Evolutionary conservation across 148 eudicot species (phyloP).

Genomic region (Hydrangea macrophylla): DNA sequence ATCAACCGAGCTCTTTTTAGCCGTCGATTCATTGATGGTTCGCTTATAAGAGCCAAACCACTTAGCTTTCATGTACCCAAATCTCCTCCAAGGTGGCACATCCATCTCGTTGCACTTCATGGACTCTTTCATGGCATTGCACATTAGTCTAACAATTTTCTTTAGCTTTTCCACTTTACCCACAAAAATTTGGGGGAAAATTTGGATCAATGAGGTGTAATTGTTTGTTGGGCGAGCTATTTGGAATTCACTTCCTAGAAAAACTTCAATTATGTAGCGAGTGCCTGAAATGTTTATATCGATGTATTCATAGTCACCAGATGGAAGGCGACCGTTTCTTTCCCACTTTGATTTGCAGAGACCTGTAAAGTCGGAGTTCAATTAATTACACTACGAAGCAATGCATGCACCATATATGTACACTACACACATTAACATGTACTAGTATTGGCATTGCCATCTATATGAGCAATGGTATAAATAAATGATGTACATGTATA

Average conservation of each 20-base stretch:
- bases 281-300: slow-evolving; percentile 38
- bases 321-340: slow-evolving; percentile 38
- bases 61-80: slow-evolving; percentile 58
- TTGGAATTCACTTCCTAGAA: slow-evolving; percentile 43
- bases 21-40: slow-evolving; percentile 35
- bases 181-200: slow-evolving; percentile 45
- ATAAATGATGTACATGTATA: too few relatives aligned
- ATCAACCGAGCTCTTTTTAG: not conserved
- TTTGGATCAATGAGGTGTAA: slow-evolving; percentile 40
- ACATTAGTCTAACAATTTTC: slow-evolving; percentile 54
- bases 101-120: slow-evolving; percentile 41
- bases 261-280: slow-evolving; percentile 61
- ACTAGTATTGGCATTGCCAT: too few relatives aligned
- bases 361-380: slow-evolving; percentile 26
- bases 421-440: too few relatives aligned
- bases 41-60: slow-evolving; percentile 62
- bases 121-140: slow-evolving; percentile 53
- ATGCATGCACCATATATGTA: not conserved
- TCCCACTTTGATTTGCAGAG: slow-evolving; percentile 88
- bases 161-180: slow-evolving; percentile 48
- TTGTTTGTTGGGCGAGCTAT: slow-evolving; percentile 52
- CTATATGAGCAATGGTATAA: too few relatives aligned
- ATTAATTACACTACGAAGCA: not conserved
- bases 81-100: slow-evolving; percentile 79
- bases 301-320: slow-evolving; percentile 69